These are phyloP conservation scores for Hawksworthiomyces lignivorus DNA, from an alignment of 2,329 filamentous ascomycete species.

Conservation along the genomic window DNA sequence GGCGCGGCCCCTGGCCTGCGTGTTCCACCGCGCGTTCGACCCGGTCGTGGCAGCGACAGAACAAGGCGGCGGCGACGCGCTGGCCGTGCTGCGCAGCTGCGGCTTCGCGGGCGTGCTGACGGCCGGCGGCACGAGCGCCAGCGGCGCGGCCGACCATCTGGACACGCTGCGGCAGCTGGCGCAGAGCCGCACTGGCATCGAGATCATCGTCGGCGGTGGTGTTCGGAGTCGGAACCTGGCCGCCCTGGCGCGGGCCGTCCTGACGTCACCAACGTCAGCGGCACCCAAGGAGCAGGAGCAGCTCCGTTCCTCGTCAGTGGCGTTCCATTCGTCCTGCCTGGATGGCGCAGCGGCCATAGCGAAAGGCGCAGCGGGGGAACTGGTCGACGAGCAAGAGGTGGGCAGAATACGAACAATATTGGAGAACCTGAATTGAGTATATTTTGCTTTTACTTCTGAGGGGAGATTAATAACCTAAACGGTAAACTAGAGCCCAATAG, in stretches of 20 bases:
- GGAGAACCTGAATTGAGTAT: too few species aligned
- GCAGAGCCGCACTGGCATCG: constrained; percentile 20
- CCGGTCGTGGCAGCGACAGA: constrained; percentile 26
- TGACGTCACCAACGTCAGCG: background rate
- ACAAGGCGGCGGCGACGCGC: background rate
- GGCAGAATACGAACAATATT: too few species aligned
- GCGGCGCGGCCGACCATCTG: constrained; percentile 28
- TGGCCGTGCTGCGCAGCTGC: constrained; percentile 30
- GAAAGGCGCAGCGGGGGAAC: constrained; percentile 12
- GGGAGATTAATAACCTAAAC: too few species aligned
- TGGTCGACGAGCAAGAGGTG: constrained; percentile 22
- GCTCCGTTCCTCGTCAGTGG: too few species aligned
- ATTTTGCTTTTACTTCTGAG: too few species aligned
- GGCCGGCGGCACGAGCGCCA: constrained; percentile 39
- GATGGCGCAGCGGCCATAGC: constrained; percentile 6
- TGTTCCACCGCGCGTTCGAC: constrained; percentile 53
- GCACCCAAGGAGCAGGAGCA: too few species aligned
- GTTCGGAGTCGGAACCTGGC: constrained; percentile 35
- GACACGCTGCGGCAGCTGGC: constrained; percentile 30
- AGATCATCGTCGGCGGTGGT: constrained; percentile 47
- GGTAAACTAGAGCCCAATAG: too few species aligned
- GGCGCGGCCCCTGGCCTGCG: constrained; percentile 35
- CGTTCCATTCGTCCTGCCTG: constrained; percentile 42
- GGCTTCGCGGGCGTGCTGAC: constrained; percentile 47
- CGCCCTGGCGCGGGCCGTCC: constrained; percentile 21